A percentile compares a stretch with the other conserved stretches of the same genome.
Conservation (phyloP, 306 rosid genomes). For the Sicyos baderoa region DNA sequence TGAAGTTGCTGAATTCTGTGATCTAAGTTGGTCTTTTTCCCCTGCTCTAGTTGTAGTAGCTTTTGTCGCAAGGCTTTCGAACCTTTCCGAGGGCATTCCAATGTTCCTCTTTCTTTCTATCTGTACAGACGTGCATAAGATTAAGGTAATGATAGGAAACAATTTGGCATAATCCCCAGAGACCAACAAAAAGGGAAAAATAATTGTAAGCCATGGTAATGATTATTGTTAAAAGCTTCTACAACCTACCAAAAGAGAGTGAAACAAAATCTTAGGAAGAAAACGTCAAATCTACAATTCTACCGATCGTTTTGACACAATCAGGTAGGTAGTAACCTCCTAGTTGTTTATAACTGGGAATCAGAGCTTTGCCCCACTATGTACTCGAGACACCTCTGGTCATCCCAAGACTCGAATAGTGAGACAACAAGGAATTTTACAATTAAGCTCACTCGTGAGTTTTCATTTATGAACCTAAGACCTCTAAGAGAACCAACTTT, state of each 20-base stretch:
- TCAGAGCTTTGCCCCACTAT: too few relatives aligned
- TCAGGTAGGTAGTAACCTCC: conserved; percentile 1
- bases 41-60: conserved; percentile 12
- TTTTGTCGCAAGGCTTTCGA: conserved; percentile 26
- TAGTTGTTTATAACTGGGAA: not conserved
- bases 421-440: too few relatives aligned
- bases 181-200: not conserved
- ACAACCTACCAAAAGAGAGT: not conserved
- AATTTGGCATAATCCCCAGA: not conserved
- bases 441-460: too few relatives aligned
- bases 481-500: too few relatives aligned
- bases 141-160: not conserved
- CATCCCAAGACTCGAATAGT: too few relatives aligned
- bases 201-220: not conserved
- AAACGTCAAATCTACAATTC: not conserved
- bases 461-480: too few relatives aligned
- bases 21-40: conserved; percentile 33
- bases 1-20: conserved; percentile 33
- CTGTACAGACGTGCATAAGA: conserved; percentile 29
- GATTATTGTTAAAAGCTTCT: not conserved
- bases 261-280: not conserved
- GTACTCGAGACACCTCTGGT: too few relatives aligned
- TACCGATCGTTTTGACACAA: not conserved
- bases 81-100: conserved; percentile 35
- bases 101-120: conserved; percentile 37